phyloP scores from a whole-genome alignment of 306 rosid genomes.

The Quercus cerris region DNA sequence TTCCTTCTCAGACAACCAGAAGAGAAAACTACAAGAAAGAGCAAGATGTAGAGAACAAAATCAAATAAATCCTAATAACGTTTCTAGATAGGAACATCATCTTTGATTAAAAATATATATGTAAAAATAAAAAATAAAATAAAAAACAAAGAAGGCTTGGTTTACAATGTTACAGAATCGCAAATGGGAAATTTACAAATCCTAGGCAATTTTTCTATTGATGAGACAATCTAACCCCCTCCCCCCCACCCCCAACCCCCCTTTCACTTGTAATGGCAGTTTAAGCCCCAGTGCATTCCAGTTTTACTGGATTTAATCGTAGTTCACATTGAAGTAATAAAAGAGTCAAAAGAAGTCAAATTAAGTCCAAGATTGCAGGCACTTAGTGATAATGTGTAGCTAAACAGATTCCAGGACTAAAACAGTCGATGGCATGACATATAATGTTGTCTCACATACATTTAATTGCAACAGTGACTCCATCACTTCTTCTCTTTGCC shows the following conservation, averaged over 20 bases:
- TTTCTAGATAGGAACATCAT: neutral
- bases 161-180: neutral
- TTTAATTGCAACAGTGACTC: conserved; percentile 60
- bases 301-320: neutral
- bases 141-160: neutral
- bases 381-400: neutral
- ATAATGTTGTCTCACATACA: conserved; percentile 32
- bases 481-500: conserved; percentile 49
- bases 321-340: neutral
- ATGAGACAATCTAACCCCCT: neutral
- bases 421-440: neutral
- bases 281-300: neutral
- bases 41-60: neutral
- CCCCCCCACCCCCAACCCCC: no score
- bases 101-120: neutral
- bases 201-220: neutral
- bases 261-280: neutral
- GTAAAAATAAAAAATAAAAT: neutral
- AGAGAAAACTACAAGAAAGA: neutral
- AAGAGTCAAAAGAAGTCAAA: neutral
- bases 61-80: neutral
- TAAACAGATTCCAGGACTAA: neutral
- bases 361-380: neutral
- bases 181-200: neutral
- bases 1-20: neutral